Percentiles rank a stretch among this genome's conserved stretches.
phyloP scores from a whole-genome alignment of 1,139 yeast species.

The Pichia kudriavzevii region DNA sequence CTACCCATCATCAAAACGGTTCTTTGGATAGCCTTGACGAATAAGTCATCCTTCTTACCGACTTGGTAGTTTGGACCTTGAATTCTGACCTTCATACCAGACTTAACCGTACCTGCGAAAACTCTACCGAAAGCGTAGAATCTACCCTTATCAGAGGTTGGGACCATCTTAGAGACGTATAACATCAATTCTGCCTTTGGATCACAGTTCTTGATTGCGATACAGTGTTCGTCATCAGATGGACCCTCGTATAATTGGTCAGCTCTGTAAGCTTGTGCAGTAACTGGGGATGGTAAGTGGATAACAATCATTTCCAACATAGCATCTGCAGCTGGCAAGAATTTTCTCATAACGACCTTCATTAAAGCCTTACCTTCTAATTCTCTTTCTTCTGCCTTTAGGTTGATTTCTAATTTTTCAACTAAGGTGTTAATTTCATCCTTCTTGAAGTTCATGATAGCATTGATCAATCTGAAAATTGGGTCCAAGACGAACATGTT shows the following conservation, averaged over 20 bases:
- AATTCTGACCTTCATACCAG: conserved; percentile 99
- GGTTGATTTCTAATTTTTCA: conserved; percentile 84
- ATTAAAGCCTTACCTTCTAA: conserved; percentile 98
- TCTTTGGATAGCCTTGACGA: conserved; percentile 97
- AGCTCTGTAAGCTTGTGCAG: conserved; percentile 99
- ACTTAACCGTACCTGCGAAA: conserved; percentile 97
- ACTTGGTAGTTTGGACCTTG: conserved; percentile 99
- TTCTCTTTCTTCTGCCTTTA: conserved; percentile 93
- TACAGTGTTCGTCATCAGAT: conserved; percentile 83
- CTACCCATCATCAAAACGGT: conserved; percentile 99
- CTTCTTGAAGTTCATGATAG: conserved; percentile 96
- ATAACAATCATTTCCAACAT: conserved; percentile 97
- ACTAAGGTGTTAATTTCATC: conserved; percentile 87
- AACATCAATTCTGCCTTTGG: conserved; percentile 98
- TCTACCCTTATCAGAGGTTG: conserved; percentile 99
- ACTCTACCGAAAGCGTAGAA: conserved; percentile 99
- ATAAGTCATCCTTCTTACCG: conserved; percentile 97
- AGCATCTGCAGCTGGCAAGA: conserved; percentile 99
- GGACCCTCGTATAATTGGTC: conserved; percentile 99
- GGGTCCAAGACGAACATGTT: conserved; percentile 99
- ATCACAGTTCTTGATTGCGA: conserved; percentile 96
- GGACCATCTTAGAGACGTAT: conserved; percentile 99
- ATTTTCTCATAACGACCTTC: conserved; percentile 98
- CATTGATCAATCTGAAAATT: conserved; percentile 92
- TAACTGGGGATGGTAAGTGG: conserved; percentile 99